Conservation (phyloP, 140 eudicot species). For the Cichorium intybus region DNA sequence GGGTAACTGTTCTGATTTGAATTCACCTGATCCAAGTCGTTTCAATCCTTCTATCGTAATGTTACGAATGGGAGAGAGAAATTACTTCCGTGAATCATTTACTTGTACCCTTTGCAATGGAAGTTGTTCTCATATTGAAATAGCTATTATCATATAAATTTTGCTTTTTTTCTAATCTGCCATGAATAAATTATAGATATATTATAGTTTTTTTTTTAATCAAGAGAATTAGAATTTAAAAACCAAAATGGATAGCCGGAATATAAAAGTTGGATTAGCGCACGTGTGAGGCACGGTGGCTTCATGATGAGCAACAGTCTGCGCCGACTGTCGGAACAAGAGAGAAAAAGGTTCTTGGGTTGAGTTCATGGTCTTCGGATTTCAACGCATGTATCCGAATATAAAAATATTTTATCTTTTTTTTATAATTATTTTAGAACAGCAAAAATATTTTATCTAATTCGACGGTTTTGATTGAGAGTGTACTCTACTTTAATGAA, state of each 20-base stretch:
- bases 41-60: background rate
- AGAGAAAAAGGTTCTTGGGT: slow-evolving; percentile 12
- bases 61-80: background rate
- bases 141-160: background rate
- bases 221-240: background rate
- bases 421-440: too few species aligned
- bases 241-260: background rate
- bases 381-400: slow-evolving; percentile 20
- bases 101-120: background rate
- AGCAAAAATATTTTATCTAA: background rate
- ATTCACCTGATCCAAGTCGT: background rate
- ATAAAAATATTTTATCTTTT: too few species aligned
- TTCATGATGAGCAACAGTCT: slow-evolving; percentile 20
- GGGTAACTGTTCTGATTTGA: background rate
- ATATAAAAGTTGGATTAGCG: background rate
- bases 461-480: slow-evolving; percentile 7
- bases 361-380: background rate
- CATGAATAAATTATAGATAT: background rate
- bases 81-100: background rate
- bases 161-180: background rate
- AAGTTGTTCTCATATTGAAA: background rate
- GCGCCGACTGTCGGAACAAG: slow-evolving; percentile 24
- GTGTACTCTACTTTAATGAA: background rate
- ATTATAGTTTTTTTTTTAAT: background rate
- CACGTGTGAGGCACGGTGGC: slow-evolving; percentile 15